phyloP scores from a whole-genome alignment of 1,139 yeast genomes.

The Candida pseudocylindracea region DNA sequence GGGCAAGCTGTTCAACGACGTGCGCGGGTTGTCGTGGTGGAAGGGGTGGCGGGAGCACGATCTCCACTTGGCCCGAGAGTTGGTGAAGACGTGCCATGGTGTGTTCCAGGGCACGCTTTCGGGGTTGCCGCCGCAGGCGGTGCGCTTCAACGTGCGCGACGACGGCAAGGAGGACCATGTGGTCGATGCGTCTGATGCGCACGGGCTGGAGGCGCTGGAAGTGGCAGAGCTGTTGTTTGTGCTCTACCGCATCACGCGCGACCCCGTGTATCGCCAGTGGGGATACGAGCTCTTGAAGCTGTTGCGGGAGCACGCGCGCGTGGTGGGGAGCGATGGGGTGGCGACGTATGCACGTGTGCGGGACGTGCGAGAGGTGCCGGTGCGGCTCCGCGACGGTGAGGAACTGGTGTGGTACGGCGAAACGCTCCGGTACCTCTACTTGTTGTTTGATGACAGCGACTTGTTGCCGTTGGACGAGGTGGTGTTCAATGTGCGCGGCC shows the following conservation, averaged over 20 bases:
- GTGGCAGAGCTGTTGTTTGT: constrained; percentile 79
- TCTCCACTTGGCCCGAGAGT: constrained; percentile 46
- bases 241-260: constrained; percentile 62
- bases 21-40: constrained; percentile 19
- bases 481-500: constrained; percentile 86
- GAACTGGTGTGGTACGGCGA: constrained; percentile 94
- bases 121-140: constrained; percentile 81
- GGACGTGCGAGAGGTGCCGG: constrained; percentile 38
- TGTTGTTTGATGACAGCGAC: constrained; percentile 49
- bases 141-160: constrained; percentile 35
- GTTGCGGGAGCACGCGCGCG: constrained; percentile 35
- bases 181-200: constrained; percentile 53
- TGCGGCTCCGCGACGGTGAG: constrained; percentile 42
- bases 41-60: constrained; percentile 20
- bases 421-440: constrained; percentile 70
- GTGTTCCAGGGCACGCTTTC: constrained; percentile 56
- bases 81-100: constrained; percentile 64
- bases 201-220: constrained; percentile 83
- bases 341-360: constrained; percentile 42
- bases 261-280: constrained; percentile 68
- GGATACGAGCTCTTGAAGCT: constrained; percentile 72
- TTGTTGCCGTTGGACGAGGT: constrained; percentile 37
- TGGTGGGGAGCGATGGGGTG: constrained; percentile 27
- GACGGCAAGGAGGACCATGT: constrained; percentile 25
- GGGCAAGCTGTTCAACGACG: constrained; percentile 35